Percentiles rank a stretch among this genome's conserved stretches.
Conservation (phyloP, 2,329 filamentous ascomycete genomes). For the Endoconidiophora laricicola region DNA sequence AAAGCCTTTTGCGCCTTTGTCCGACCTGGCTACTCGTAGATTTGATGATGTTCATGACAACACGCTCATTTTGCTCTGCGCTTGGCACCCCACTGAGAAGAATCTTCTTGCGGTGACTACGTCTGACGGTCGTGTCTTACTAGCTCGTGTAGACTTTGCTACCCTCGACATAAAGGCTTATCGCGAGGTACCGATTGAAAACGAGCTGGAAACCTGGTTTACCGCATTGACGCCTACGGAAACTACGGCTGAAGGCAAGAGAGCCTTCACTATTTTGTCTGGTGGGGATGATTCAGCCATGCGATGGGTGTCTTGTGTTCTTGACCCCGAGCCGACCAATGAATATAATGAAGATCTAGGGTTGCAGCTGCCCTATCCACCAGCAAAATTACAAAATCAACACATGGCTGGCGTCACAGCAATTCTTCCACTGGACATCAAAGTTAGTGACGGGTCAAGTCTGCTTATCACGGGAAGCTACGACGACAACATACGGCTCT, state of each 20-base stretch:
- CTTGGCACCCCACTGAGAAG: constrained; percentile 46
- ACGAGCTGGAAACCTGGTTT: constrained; percentile 58
- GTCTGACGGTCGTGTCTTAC: constrained; percentile 45
- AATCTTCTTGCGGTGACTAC: constrained; percentile 52
- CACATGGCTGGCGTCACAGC: constrained; percentile 79
- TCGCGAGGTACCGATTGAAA: constrained; percentile 27
- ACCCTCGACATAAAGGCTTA: constrained; percentile 22
- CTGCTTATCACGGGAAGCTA: constrained; percentile 78
- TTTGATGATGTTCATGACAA: constrained; percentile 35
- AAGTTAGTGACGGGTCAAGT: constrained; percentile 26
- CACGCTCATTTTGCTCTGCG: constrained; percentile 53
- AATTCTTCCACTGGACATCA: constrained; percentile 51
- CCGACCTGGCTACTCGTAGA: constrained; percentile 27
- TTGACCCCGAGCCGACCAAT: background rate
- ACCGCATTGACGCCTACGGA: constrained; percentile 37
- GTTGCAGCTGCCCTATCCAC: constrained; percentile 16
- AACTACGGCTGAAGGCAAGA: constrained; percentile 9
- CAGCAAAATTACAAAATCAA: constrained; percentile 23
- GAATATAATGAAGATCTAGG: constrained; percentile 13
- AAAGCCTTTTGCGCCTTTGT: constrained; percentile 20
- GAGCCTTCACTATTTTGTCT: constrained; percentile 36
- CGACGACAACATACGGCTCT: constrained; percentile 64
- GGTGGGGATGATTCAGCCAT: constrained; percentile 63
- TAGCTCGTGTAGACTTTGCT: constrained; percentile 32
- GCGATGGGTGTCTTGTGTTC: constrained; percentile 26